phyloP scores from a whole-genome alignment of 176 grass and related monocot species.

The Zoysia japonica region DNA sequence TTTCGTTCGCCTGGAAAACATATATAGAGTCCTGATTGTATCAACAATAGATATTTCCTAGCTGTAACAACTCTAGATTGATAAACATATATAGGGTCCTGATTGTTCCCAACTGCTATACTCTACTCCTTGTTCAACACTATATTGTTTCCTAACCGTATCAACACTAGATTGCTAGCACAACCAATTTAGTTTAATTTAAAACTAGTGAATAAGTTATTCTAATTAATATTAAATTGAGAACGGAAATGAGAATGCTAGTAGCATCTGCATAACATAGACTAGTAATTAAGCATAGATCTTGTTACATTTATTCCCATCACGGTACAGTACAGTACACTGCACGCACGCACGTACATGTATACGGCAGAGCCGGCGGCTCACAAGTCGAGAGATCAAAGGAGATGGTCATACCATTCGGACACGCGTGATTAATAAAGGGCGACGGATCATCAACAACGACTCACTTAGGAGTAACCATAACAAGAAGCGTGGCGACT shows the following conservation, averaged over 20 bases:
- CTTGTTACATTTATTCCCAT: not conserved
- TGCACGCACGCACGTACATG: not conserved
- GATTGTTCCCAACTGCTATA: too few relatives aligned
- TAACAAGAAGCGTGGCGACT: not conserved
- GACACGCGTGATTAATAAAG: not conserved
- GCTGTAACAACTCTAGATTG: too few relatives aligned
- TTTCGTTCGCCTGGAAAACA: not conserved
- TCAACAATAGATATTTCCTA: too few relatives aligned
- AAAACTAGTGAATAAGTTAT: too few relatives aligned
- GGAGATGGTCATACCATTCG: not conserved
- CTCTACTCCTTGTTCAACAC: too few relatives aligned
- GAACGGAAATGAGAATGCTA: too few relatives aligned
- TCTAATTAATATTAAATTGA: too few relatives aligned
- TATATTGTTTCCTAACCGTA: too few relatives aligned
- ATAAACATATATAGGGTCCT: too few relatives aligned
- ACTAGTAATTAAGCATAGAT: not conserved
- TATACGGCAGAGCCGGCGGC: not conserved
- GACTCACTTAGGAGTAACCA: not conserved
- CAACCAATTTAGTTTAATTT: too few relatives aligned
- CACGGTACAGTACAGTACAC: not conserved
- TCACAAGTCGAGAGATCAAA: not conserved
- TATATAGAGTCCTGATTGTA: not conserved
- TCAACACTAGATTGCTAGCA: too few relatives aligned
- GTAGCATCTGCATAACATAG: not conserved
- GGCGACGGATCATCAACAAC: not conserved